phyloP scores from a whole-genome alignment of 192 early-diverging fungal genomes.

The Coemansia sp. region DNA sequence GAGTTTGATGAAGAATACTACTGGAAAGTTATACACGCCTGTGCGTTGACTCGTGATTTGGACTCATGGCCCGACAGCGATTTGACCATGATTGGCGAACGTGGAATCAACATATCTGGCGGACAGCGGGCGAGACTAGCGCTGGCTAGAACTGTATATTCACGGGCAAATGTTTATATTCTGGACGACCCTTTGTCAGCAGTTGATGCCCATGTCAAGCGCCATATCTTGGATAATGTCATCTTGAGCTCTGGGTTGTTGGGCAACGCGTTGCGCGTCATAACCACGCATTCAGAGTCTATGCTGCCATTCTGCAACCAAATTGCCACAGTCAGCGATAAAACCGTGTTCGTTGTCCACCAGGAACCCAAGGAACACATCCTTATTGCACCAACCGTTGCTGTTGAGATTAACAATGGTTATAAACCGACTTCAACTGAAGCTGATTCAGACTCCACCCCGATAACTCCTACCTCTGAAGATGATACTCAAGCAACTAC shows the following conservation, averaged over 20 bases:
- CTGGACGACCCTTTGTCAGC: background rate
- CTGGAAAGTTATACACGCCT: background rate
- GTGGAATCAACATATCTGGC: slow-evolving; percentile 27
- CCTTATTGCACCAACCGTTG: background rate
- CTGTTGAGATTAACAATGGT: background rate
- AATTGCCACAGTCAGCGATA: background rate
- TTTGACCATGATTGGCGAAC: slow-evolving; percentile 12
- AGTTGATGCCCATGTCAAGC: slow-evolving; percentile 8
- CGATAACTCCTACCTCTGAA: background rate
- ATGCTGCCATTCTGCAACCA: slow-evolving; percentile 12
- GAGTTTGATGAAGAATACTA: slow-evolving; percentile 13
- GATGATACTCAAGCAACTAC: background rate
- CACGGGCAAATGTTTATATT: slow-evolving; percentile 18
- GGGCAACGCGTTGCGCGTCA: background rate
- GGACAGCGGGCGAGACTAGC: slow-evolving; percentile 24
- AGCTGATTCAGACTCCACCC: background rate
- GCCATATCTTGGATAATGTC: slow-evolving; percentile 17
- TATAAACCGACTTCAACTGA: background rate
- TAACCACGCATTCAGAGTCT: background rate
- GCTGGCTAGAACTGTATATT: slow-evolving; percentile 23
- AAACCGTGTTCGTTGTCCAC: background rate
- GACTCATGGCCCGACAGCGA: slow-evolving; percentile 3
- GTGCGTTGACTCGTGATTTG: slow-evolving; percentile 2
- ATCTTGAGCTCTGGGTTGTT: slow-evolving; percentile 18
- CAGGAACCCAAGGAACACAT: background rate